A percentile compares a stretch with the other conserved stretches of the same genome.
These are phyloP conservation scores for Eucalyptus regnans DNA, from an alignment of 345 rosid species.

Conservation along the genomic window DNA sequence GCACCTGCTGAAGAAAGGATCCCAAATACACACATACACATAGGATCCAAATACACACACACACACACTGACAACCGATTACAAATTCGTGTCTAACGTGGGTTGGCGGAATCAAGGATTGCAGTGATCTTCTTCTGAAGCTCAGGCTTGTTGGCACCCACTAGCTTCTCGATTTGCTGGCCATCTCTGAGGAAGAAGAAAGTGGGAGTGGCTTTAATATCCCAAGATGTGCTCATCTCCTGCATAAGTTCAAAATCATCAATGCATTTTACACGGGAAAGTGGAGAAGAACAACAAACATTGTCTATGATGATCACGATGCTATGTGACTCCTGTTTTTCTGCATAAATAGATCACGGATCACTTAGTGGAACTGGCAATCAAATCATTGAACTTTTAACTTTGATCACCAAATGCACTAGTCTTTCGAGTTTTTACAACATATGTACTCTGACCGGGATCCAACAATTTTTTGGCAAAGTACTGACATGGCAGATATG, in stretches of 20 bases:
- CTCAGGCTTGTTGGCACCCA: conserved; percentile 84
- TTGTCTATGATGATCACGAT: not conserved
- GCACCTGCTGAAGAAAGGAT: not conserved
- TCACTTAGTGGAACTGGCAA: not conserved
- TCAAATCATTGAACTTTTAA: not conserved
- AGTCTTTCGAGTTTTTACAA: not conserved
- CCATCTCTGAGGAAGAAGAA: conserved; percentile 79
- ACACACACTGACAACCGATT: not conserved
- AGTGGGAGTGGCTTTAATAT: conserved; percentile 77
- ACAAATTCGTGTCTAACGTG: not conserved
- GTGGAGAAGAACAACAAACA: not conserved
- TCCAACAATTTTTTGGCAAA: not conserved
- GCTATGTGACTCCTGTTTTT: not conserved
- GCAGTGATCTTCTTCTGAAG: conserved; percentile 51
- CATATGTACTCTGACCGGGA: not conserved
- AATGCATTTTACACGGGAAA: not conserved
- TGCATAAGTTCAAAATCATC: conserved; percentile 6
- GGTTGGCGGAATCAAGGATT: conserved; percentile 13
- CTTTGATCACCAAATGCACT: not conserved
- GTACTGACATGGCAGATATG: not conserved
- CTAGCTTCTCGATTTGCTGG: conserved; percentile 60
- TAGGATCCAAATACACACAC: not conserved
- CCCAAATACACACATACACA: not conserved
- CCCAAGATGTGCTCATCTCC: conserved; percentile 84
- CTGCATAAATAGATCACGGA: not conserved